Percentiles rank a stretch among this genome's conserved stretches.
Conservation (phyloP, 768 basidiomycete genomes). For the Albatrellus ellisii region DNA sequence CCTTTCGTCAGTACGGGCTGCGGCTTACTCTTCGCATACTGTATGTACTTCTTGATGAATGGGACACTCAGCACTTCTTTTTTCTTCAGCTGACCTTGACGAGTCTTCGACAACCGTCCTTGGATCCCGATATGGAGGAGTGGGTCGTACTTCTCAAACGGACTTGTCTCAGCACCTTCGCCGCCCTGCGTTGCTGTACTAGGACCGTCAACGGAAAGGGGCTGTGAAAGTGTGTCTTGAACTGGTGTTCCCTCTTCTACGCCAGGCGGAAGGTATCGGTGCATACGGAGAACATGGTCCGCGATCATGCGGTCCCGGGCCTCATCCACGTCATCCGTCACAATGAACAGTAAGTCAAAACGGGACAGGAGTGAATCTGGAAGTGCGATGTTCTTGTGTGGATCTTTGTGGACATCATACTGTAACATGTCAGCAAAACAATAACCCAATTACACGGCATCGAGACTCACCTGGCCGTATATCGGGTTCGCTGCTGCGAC, state of each 20-base stretch:
- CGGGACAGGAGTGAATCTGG: conserved; percentile 97
- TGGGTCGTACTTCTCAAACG: conserved; percentile 95
- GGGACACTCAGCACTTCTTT: conserved; percentile 83
- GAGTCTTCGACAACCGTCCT: conserved; percentile 30
- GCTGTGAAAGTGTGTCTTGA: conserved; percentile 78
- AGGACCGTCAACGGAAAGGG: conserved; percentile 79
- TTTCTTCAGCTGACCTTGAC: conserved; percentile 41
- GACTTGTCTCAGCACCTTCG: conserved; percentile 57
- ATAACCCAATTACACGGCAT: conserved; percentile 33
- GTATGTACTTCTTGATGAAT: conserved; percentile 97
- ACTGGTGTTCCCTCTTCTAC: conserved; percentile 93
- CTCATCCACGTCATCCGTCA: conserved; percentile 97
- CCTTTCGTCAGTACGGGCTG: conserved; percentile 82
- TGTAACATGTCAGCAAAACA: not conserved
- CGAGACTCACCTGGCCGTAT: conserved; percentile 94
- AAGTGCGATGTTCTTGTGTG: conserved; percentile 78
- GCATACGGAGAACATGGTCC: conserved; percentile 95
- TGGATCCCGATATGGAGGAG: conserved; percentile 79
- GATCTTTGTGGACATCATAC: not conserved
- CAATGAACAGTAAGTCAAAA: conserved; percentile 99
- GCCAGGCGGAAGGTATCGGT: conserved; percentile 92
- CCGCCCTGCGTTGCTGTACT: conserved; percentile 26
- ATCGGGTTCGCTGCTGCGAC: conserved; percentile 97
- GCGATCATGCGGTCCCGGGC: conserved; percentile 87
- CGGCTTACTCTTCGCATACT: conserved; percentile 86